A percentile compares a stretch with the other conserved stretches of the same genome.
phyloP scores from a whole-genome alignment of 2,329 filamentous ascomycete species.

The Hymenoscyphus linearis region DNA sequence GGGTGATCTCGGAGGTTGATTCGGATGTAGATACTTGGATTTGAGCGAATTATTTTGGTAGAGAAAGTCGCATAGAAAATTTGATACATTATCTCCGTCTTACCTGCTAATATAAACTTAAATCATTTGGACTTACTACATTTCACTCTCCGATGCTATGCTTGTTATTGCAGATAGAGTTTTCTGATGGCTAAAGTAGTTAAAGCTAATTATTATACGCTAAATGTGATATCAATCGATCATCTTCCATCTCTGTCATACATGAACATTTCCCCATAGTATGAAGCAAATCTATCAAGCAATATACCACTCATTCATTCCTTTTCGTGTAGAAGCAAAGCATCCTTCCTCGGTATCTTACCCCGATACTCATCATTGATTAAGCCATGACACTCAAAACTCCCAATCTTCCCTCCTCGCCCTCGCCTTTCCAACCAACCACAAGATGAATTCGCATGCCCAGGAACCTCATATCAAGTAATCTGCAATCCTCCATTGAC shows the following conservation, averaged over 20 bases:
- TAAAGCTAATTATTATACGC: background rate
- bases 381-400: slow-evolving; percentile 35
- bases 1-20: too few relatives aligned
- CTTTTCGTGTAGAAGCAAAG: background rate
- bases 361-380: background rate
- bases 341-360: background rate
- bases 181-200: background rate
- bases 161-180: background rate
- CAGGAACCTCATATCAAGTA: slow-evolving; percentile 46
- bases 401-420: slow-evolving; percentile 35
- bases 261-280: background rate
- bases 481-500: slow-evolving; percentile 37
- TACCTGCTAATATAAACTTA: too few relatives aligned
- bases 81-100: too few relatives aligned
- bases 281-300: background rate
- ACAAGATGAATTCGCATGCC: slow-evolving; percentile 48
- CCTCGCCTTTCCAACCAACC: slow-evolving; percentile 45
- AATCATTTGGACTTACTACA: background rate
- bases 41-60: too few relatives aligned
- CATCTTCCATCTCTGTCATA: background rate
- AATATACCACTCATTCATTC: background rate
- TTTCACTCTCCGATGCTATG: background rate
- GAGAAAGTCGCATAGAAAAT: too few relatives aligned
- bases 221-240: background rate
- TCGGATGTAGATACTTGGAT: too few relatives aligned